These are phyloP conservation scores for Halteria grandinella DNA, from an alignment of 73 alveolate species.

Conservation along the genomic window DNA sequence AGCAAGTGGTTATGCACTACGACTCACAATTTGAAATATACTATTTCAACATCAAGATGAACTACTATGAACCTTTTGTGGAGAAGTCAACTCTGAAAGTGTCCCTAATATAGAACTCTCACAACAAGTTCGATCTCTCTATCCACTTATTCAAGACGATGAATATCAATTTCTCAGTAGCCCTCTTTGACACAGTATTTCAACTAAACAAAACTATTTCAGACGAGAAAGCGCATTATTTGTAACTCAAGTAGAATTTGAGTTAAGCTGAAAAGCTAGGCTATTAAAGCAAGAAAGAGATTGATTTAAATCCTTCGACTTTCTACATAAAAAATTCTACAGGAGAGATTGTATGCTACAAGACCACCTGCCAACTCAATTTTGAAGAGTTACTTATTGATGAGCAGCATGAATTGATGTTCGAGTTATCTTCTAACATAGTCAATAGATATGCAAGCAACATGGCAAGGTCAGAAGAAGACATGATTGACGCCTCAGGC, in stretches of 20 bases:
- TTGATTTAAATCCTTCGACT: neutral
- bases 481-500: too few species aligned
- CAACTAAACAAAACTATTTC: neutral
- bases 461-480: too few species aligned
- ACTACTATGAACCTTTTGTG: slow-evolving; percentile 57
- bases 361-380: slow-evolving; percentile 21
- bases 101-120: too few species aligned
- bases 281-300: neutral
- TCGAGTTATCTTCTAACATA: too few species aligned
- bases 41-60: slow-evolving; percentile 44
- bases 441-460: too few species aligned
- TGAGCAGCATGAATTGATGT: slow-evolving; percentile 11
- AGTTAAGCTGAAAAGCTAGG: neutral
- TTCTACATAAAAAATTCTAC: slow-evolving; percentile 35
- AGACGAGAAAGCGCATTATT: slow-evolving; percentile 1
- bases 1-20: neutral
- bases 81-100: slow-evolving; percentile 1
- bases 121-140: too few species aligned
- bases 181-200: slow-evolving; percentile 32
- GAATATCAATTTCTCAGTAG: slow-evolving; percentile 47
- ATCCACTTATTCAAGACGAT: too few species aligned
- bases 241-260: neutral
- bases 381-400: slow-evolving; percentile 15
- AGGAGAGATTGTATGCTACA: slow-evolving; percentile 24
- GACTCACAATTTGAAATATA: slow-evolving; percentile 1